A percentile compares a stretch with the other conserved stretches of the same genome.
Evolutionary conservation across 192 early-diverging fungal species (phyloP).

Genomic region (Ambispora gerdemannii): DNA sequence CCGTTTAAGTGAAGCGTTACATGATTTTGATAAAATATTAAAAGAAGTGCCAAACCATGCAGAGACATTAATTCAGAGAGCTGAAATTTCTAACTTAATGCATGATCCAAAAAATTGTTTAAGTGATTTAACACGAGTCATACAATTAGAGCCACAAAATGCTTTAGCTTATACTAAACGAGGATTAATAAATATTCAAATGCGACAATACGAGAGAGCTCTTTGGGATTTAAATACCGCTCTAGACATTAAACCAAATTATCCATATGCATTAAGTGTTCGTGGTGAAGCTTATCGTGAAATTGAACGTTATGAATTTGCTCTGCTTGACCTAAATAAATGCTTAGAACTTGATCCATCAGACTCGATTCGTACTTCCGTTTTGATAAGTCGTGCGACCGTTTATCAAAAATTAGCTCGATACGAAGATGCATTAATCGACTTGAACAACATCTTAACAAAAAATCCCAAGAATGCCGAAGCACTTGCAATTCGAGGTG

Average conservation of each 20-base stretch:
- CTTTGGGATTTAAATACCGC: conserved; percentile 2
- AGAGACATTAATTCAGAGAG: neutral
- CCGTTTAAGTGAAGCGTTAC: neutral
- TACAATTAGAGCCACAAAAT: conserved; percentile 1
- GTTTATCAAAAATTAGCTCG: neutral
- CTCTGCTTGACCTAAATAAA: conserved; percentile 6
- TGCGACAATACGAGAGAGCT: neutral
- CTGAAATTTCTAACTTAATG: neutral
- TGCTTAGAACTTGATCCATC: neutral
- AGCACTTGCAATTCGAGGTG: neutral
- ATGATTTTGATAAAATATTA: neutral
- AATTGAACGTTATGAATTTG: neutral
- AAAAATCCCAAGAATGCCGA: neutral
- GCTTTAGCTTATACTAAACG: neutral
- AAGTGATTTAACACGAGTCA: neutral
- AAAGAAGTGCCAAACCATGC: neutral
- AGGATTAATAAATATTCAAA: neutral
- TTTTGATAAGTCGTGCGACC: neutral
- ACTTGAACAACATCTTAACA: neutral
- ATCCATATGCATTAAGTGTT: neutral
- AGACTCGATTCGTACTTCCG: neutral
- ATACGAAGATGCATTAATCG: conserved; percentile 13
- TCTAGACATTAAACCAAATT: neutral
- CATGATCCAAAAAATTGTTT: neutral
- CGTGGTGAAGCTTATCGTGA: conserved; percentile 8